Percentiles rank a stretch among this genome's conserved stretches.
These are phyloP conservation scores for Diaporthe destruens DNA, from an alignment of 2,329 filamentous ascomycete genomes.

Conservation along the genomic window DNA sequence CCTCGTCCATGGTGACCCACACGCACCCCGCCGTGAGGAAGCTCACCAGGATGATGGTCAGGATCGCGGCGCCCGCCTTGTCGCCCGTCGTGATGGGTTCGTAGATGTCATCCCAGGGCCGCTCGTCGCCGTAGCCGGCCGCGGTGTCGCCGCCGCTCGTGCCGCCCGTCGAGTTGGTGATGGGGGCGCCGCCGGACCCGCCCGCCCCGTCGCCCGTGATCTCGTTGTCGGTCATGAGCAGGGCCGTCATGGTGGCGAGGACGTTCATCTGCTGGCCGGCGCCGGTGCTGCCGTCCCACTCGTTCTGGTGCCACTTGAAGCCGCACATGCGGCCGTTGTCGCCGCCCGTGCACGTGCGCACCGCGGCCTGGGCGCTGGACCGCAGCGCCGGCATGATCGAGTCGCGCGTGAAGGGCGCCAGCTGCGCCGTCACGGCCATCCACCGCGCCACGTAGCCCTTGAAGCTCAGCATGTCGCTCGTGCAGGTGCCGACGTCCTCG, in stretches of 20 bases:
- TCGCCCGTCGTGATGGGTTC: slow-evolving; percentile 50
- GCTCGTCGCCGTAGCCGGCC: slow-evolving; percentile 45
- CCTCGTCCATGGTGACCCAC: slow-evolving; percentile 35
- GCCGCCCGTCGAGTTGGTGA: slow-evolving; percentile 59
- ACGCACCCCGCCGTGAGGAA: slow-evolving; percentile 34
- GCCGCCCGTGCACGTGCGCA: slow-evolving; percentile 54
- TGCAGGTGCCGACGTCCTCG: slow-evolving; percentile 65
- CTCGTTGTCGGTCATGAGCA: slow-evolving; percentile 49
- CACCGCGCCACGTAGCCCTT: slow-evolving; percentile 67
- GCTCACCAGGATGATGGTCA: slow-evolving; percentile 54
- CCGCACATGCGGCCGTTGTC: slow-evolving; percentile 56
- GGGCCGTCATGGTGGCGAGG: slow-evolving; percentile 60
- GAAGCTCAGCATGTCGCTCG: slow-evolving; percentile 70
- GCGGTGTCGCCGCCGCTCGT: slow-evolving; percentile 51
- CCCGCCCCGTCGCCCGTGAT: slow-evolving; percentile 31
- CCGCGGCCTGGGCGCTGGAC: slow-evolving; percentile 62
- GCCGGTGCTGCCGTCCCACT: slow-evolving; percentile 60
- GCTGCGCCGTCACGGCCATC: slow-evolving; percentile 60
- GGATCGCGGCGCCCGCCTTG: slow-evolving; percentile 56
- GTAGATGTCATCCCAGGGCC: slow-evolving; percentile 21
- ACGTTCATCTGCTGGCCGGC: slow-evolving; percentile 68
- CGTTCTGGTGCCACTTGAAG: slow-evolving; percentile 60
- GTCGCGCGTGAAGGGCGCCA: slow-evolving; percentile 61
- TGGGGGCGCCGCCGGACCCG: slow-evolving; percentile 43
- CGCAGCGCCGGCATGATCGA: slow-evolving; percentile 59